These are phyloP conservation scores for Suhomyces vadensis DNA, from an alignment of 805 yeast species.

Conservation along the genomic window DNA sequence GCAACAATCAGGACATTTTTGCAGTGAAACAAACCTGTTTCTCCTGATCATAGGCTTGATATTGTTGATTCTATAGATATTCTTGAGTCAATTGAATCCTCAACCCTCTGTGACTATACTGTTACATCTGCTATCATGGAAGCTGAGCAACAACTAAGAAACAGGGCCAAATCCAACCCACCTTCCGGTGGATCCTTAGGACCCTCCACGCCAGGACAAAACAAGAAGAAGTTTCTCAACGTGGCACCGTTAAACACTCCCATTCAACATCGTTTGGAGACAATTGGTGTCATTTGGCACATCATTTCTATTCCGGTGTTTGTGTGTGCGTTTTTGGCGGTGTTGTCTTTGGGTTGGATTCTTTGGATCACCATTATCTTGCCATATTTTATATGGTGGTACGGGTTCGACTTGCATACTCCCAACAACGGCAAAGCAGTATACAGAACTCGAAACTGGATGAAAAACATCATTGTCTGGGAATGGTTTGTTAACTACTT, in stretches of 20 bases:
- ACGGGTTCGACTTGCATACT: slow-evolving; percentile 60
- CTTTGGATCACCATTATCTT: slow-evolving; percentile 67
- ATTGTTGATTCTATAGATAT: no score
- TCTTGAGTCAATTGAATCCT: no score
- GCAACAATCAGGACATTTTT: no score
- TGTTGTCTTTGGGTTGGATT: slow-evolving; percentile 51
- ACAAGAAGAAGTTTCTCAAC: slow-evolving; percentile 20
- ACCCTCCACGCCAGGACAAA: background rate
- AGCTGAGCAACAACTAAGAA: background rate
- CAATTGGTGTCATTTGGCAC: slow-evolving; percentile 72
- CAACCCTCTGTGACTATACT: no score
- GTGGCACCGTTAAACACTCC: slow-evolving; percentile 63
- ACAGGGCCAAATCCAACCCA: background rate
- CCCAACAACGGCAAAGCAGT: slow-evolving; percentile 74
- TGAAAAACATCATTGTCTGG: slow-evolving; percentile 64
- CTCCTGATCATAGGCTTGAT: no score
- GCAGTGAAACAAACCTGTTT: no score
- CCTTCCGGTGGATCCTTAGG: background rate
- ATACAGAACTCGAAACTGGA: slow-evolving; percentile 53
- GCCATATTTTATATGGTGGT: slow-evolving; percentile 60
- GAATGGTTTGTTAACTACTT: slow-evolving; percentile 73
- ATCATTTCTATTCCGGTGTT: slow-evolving; percentile 66
- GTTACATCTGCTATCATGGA: background rate
- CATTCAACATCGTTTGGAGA: slow-evolving; percentile 57
- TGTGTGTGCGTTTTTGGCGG: slow-evolving; percentile 51